Evolutionary conservation across 73 alveolate genomes (phyloP).

Genomic region (Paramecium biaurelia): DNA sequence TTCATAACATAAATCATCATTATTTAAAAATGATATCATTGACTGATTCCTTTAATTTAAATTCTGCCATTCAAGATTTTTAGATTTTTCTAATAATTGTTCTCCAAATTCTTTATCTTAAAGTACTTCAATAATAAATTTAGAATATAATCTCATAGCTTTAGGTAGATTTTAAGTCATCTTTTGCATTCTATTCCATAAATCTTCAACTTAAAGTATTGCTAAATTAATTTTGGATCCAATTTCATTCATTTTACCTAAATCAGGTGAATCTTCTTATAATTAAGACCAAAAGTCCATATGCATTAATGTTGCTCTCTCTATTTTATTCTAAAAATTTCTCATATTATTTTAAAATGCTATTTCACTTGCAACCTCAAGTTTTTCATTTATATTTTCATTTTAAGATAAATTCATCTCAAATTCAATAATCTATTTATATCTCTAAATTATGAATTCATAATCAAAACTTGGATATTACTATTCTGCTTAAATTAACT

Average conservation of each 20-base stretch:
- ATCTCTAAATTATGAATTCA: slow-evolving; percentile 55
- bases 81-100: slow-evolving; percentile 35
- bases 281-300: slow-evolving; percentile 64
- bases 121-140: slow-evolving; percentile 46
- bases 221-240: slow-evolving; percentile 41
- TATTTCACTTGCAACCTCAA: slow-evolving; percentile 41
- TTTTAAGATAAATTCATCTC: slow-evolving; percentile 2
- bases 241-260: slow-evolving; percentile 58
- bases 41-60: background rate
- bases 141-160: slow-evolving; percentile 57
- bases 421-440: slow-evolving; percentile 44
- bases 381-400: slow-evolving; percentile 6
- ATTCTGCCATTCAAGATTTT: background rate
- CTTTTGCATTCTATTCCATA: slow-evolving; percentile 48
- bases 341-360: slow-evolving; percentile 61
- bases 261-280: slow-evolving; percentile 59
- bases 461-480: slow-evolving; percentile 36
- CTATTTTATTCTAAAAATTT: slow-evolving; percentile 49
- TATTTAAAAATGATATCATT: background rate
- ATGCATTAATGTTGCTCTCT: slow-evolving; percentile 56
- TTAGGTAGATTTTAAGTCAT: slow-evolving; percentile 41
- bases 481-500: slow-evolving; percentile 43
- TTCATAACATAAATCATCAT: slow-evolving; percentile 52
- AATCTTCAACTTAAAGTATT: slow-evolving; percentile 49
- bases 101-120: slow-evolving; percentile 56